Conservation (phyloP, 345 rosid species). For the Eutrema japonicum region DNA sequence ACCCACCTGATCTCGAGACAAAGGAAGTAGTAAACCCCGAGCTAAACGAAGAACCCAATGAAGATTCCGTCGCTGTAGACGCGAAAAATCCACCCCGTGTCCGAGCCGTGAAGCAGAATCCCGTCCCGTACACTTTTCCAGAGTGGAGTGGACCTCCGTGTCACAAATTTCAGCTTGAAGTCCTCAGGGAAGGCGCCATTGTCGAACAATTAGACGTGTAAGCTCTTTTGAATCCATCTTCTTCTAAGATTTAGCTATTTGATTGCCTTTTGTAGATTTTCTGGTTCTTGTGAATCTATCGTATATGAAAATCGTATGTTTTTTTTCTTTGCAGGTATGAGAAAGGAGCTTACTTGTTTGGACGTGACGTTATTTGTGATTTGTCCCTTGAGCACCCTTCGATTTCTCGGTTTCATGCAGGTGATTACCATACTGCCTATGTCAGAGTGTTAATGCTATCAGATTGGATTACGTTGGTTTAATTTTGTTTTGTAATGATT, state of each 20-base stretch:
- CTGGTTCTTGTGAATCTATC: not conserved
- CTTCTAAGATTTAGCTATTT: slow-evolving; percentile 7
- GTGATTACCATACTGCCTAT: slow-evolving; percentile 41
- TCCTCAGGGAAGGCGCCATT: slow-evolving; percentile 86
- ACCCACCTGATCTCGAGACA: slow-evolving; percentile 24
- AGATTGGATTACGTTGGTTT: not conserved
- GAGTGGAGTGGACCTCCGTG: slow-evolving; percentile 86
- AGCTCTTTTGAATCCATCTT: not conserved
- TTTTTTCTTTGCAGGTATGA: slow-evolving; percentile 51
- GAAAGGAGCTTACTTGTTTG: slow-evolving; percentile 98
- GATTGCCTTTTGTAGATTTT: not conserved
- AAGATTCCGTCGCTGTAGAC: slow-evolving; percentile 24
- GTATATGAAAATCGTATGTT: not conserved
- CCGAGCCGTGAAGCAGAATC: slow-evolving; percentile 35
- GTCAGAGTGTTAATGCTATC: not conserved
- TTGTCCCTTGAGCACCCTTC: slow-evolving; percentile 90
- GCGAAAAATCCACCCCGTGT: slow-evolving; percentile 22
- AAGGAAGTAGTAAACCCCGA: slow-evolving; percentile 16
- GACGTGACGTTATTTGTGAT: slow-evolving; percentile 84
- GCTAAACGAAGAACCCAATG: not conserved
- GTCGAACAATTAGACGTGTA: slow-evolving; percentile 66
- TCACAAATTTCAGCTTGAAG: slow-evolving; percentile 69
- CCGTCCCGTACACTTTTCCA: slow-evolving; percentile 83
- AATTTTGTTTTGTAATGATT: slow-evolving; percentile 22
- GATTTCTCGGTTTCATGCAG: slow-evolving; percentile 93